A percentile compares a stretch with the other conserved stretches of the same genome.
Conservation (phyloP, 2,329 filamentous ascomycete genomes). For the Paecilomyces variotii region DNA sequence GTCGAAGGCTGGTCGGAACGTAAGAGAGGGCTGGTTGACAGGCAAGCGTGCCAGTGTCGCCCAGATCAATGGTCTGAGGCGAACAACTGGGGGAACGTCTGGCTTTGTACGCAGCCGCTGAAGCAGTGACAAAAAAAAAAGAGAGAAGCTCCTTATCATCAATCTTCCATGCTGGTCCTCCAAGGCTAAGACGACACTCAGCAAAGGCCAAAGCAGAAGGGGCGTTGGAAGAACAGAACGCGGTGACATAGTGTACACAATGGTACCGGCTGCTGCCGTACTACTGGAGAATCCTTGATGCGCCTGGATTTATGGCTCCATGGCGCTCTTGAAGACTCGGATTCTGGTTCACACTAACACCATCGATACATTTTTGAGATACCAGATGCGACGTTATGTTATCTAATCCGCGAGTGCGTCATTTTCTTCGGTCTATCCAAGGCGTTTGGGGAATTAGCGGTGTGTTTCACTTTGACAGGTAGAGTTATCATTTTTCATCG, state of each 20-base stretch:
- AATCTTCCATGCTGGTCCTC: no score
- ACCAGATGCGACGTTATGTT: not conserved
- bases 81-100: constrained; percentile 26
- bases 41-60: constrained; percentile 22
- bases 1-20: constrained; percentile 29
- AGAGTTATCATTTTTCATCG: not conserved
- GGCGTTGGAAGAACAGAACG: no score
- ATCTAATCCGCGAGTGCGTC: not conserved
- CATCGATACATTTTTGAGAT: not conserved
- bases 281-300: no score
- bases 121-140: not conserved
- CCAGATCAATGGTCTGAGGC: constrained; percentile 27
- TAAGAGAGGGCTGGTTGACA: constrained; percentile 34
- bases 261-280: no score
- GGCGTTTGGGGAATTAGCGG: not conserved
- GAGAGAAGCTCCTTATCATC: not conserved
- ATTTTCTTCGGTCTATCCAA: not conserved
- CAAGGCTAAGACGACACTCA: no score
- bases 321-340: not conserved
- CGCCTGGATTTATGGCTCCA: no score
- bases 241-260: no score
- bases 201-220: no score
- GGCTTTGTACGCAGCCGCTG: constrained; percentile 28
- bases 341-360: no score
- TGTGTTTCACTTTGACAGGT: not conserved